A percentile compares a stretch with the other conserved stretches of the same genome.
phyloP scores from a whole-genome alignment of 371 early-diverging fungal species.

The Rhizomucor miehei region DNA sequence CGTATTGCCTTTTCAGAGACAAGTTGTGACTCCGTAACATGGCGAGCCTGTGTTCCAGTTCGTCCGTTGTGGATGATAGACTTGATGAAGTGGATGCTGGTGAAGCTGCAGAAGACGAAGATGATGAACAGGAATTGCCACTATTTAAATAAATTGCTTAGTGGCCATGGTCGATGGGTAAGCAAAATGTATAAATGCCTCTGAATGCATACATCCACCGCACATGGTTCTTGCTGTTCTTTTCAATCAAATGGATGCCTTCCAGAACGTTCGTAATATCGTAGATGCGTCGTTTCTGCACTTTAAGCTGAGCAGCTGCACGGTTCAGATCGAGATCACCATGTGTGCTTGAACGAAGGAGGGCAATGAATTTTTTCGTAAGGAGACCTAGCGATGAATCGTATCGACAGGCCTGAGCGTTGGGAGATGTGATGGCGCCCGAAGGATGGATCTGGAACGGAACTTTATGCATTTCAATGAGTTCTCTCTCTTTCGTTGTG shows the following conservation, averaged over 20 bases:
- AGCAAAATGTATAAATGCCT: neutral
- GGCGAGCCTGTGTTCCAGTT: conserved; percentile 27
- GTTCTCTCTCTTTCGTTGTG: too few species aligned
- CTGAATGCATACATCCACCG: conserved; percentile 64
- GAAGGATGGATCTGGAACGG: conserved; percentile 24
- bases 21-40: conserved; percentile 23
- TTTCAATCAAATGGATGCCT: conserved; percentile 75
- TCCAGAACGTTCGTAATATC: conserved; percentile 88
- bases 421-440: conserved; percentile 15
- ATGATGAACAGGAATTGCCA: conserved; percentile 5
- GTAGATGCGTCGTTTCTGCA: conserved; percentile 83
- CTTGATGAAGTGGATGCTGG: conserved; percentile 1
- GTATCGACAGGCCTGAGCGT: conserved; percentile 29
- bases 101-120: conserved; percentile 6
- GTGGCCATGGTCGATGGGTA: too few species aligned
- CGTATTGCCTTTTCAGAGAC: conserved; percentile 27
- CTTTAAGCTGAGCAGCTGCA: conserved; percentile 68
- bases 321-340: conserved; percentile 70
- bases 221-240: conserved; percentile 78
- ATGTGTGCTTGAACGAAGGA: conserved; percentile 62
- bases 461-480: conserved; percentile 1
- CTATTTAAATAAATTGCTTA: neutral
- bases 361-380: conserved; percentile 72
- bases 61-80: conserved; percentile 5
- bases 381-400: conserved; percentile 69